phyloP scores from a whole-genome alignment of 2,329 filamentous ascomycete genomes.

The Blastomyces gilchristii region DNA sequence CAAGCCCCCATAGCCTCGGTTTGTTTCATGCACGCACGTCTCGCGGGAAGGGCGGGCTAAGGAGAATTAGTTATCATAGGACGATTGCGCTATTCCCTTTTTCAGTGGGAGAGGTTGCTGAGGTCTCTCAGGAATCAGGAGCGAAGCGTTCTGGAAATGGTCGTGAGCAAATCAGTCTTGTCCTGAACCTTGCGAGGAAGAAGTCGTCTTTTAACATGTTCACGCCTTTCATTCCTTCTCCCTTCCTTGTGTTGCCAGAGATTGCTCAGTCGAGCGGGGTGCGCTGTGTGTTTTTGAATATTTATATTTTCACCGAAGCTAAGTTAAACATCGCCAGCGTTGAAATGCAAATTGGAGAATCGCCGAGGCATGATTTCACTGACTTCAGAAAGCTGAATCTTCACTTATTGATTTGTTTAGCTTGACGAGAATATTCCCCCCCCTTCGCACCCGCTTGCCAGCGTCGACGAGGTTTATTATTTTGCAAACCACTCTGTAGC shows the following conservation, averaged over 20 bases:
- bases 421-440: too few relatives aligned
- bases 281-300: background rate
- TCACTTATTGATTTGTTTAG: background rate
- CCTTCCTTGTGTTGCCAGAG: too few relatives aligned
- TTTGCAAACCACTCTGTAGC: too few relatives aligned
- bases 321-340: background rate
- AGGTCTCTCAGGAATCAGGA: too few relatives aligned
- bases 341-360: too few relatives aligned
- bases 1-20: background rate
- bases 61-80: background rate
- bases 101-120: background rate
- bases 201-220: too few relatives aligned
- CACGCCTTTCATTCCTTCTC: background rate
- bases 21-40: slow-evolving; percentile 1
- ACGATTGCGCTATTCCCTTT: background rate
- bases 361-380: background rate
- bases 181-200: too few relatives aligned
- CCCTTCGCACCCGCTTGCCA: too few relatives aligned
- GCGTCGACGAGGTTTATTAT: too few relatives aligned
- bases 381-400: background rate
- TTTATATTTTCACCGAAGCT: background rate
- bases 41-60: background rate
- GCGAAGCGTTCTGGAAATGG: too few relatives aligned
- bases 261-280: too few relatives aligned
- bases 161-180: too few relatives aligned